Evolutionary conservation across 306 rosid genomes (phyloP).

Genomic region (Trifolium repens): DNA sequence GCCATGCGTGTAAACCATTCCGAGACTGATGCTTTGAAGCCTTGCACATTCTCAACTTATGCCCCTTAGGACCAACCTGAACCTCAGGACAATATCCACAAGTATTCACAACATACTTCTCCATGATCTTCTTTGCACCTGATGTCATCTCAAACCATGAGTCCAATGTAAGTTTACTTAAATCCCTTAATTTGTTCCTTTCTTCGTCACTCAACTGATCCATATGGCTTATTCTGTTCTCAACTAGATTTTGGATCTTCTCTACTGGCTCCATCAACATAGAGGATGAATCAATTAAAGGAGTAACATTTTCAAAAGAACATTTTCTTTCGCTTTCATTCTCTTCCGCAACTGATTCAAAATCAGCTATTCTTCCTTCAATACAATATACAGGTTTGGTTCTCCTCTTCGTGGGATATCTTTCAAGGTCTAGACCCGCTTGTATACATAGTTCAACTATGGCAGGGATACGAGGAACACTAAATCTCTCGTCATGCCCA

Average conservation of each 20-base stretch:
- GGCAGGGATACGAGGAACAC: constrained; percentile 70
- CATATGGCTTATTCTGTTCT: constrained; percentile 36
- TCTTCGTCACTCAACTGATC: constrained; percentile 44
- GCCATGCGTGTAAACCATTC: constrained; percentile 93
- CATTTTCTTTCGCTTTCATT: constrained; percentile 32
- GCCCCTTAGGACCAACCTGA: constrained; percentile 89
- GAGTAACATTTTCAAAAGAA: constrained; percentile 29
- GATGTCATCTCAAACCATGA: constrained; percentile 80
- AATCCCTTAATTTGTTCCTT: constrained; percentile 41
- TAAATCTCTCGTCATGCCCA: constrained; percentile 69
- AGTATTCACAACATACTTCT: constrained; percentile 67
- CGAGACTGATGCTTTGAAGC: constrained; percentile 92
- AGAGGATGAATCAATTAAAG: constrained; percentile 31
- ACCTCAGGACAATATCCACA: constrained; percentile 90
- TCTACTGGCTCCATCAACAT: constrained; percentile 36
- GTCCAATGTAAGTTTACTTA: constrained; percentile 56
- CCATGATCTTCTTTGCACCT: constrained; percentile 78
- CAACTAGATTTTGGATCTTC: constrained; percentile 37
- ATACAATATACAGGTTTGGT: constrained; percentile 76
- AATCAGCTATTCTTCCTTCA: constrained; percentile 92
- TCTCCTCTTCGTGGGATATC: constrained; percentile 75
- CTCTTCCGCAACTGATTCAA: constrained; percentile 55
- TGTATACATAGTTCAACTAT: constrained; percentile 83
- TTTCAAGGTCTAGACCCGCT: constrained; percentile 74
- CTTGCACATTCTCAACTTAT: constrained; percentile 85